These are phyloP conservation scores for Rhodotorula glutinis DNA, from an alignment of 1,284 basidiomycete genomes.

Conservation along the genomic window DNA sequence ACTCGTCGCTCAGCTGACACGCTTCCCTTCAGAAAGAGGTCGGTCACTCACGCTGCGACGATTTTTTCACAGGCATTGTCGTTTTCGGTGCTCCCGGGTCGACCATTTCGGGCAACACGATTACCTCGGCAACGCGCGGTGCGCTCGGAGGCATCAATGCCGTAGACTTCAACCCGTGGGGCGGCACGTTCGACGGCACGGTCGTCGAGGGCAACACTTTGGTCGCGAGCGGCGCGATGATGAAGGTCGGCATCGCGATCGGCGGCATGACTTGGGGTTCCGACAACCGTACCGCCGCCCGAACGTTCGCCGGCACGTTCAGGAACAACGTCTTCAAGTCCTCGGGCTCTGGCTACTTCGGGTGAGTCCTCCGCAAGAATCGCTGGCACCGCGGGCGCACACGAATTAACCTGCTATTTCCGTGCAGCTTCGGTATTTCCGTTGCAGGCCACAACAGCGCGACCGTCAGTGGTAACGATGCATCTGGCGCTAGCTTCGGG, in stretches of 20 bases:
- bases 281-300: slow-evolving; percentile 33
- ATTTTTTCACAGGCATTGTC: slow-evolving; percentile 54
- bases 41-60: too few species aligned
- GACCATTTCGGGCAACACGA: slow-evolving; percentile 68
- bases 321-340: slow-evolving; percentile 59
- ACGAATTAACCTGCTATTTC: too few species aligned
- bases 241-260: slow-evolving; percentile 53
- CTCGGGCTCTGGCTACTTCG: slow-evolving; percentile 39
- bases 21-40: too few species aligned
- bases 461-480: slow-evolving; percentile 39
- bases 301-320: slow-evolving; percentile 57
- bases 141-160: slow-evolving; percentile 70
- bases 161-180: slow-evolving; percentile 66
- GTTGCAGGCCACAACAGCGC: slow-evolving; percentile 40
- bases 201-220: slow-evolving; percentile 67
- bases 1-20: too few species aligned
- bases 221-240: slow-evolving; percentile 41
- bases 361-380: slow-evolving; percentile 25
- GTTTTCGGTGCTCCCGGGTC: slow-evolving; percentile 76
- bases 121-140: slow-evolving; percentile 51
- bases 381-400: too few species aligned
- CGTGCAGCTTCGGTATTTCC: slow-evolving; percentile 16
- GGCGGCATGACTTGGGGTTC: slow-evolving; percentile 44
- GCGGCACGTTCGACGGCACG: slow-evolving; percentile 66
- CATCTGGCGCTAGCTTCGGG: slow-evolving; percentile 37